Evolutionary conservation across 192 early-diverging fungal species (phyloP).

Genomic region (Entophlyctis helioformis): DNA sequence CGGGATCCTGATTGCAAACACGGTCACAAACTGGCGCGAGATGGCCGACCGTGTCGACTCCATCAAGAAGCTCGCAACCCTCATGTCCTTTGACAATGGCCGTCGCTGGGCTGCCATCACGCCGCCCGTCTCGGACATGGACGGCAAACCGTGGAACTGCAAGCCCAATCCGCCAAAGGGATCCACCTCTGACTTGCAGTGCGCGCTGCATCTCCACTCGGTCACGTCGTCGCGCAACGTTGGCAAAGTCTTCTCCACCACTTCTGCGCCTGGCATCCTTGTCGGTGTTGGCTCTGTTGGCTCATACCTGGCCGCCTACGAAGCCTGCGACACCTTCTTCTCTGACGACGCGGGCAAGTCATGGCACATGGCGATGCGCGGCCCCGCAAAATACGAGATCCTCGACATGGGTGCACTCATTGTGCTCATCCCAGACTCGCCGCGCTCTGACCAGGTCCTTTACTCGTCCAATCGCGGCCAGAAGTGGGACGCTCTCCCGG

Average conservation of each 20-base stretch:
- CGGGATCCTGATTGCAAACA: slow-evolving; percentile 77
- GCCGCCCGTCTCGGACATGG: slow-evolving; percentile 45
- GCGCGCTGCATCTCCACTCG: slow-evolving; percentile 80
- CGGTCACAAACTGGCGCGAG: slow-evolving; percentile 67
- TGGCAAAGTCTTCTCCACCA: slow-evolving; percentile 62
- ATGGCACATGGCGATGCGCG: slow-evolving; percentile 55
- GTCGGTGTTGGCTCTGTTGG: slow-evolving; percentile 88
- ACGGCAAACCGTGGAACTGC: slow-evolving; percentile 50
- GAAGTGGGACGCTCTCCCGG: slow-evolving; percentile 44
- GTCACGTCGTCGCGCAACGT: slow-evolving; percentile 54
- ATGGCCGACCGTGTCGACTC: slow-evolving; percentile 19
- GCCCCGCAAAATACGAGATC: slow-evolving; percentile 74
- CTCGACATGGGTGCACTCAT: slow-evolving; percentile 71
- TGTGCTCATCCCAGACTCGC: slow-evolving; percentile 52
- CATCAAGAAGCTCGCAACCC: slow-evolving; percentile 54
- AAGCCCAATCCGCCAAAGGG: too few species aligned
- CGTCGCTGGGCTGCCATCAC: slow-evolving; percentile 57
- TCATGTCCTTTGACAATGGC: slow-evolving; percentile 83
- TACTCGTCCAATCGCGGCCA: slow-evolving; percentile 72
- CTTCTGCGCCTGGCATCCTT: slow-evolving; percentile 68
- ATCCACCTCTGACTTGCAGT: slow-evolving; percentile 30
- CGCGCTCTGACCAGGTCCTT: slow-evolving; percentile 36
- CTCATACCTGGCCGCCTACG: slow-evolving; percentile 49
- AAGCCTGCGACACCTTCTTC: slow-evolving; percentile 73
- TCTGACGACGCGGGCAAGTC: slow-evolving; percentile 72